Conservation (phyloP, 441 rosid genomes). For the Hura crepitans region DNA sequence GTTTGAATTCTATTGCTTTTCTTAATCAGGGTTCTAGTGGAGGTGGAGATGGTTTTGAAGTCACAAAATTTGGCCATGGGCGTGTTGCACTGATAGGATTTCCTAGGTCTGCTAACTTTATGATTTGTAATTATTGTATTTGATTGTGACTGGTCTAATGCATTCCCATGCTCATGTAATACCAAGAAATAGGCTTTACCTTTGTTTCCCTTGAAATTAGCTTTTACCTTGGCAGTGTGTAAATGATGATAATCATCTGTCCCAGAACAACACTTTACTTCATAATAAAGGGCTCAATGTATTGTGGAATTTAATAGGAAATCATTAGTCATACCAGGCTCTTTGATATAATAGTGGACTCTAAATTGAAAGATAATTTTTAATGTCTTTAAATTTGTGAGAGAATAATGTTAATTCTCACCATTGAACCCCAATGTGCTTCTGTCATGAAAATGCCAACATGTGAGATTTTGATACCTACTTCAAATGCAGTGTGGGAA, state of each 20-base stretch:
- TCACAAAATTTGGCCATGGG: constrained; percentile 96
- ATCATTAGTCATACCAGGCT: no score
- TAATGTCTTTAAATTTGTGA: no score
- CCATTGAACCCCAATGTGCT: not conserved
- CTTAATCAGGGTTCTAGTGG: constrained; percentile 84
- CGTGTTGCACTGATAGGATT: constrained; percentile 98
- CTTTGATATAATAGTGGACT: not conserved
- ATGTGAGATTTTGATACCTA: not conserved
- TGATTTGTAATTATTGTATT: not conserved
- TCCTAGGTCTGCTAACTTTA: constrained; percentile 61
- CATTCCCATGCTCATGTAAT: not conserved
- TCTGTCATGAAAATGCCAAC: not conserved
- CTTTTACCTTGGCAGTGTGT: not conserved
- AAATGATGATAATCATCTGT: not conserved
- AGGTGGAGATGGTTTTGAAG: constrained; percentile 98
- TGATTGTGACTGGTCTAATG: not conserved
- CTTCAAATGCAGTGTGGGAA: constrained; percentile 77
- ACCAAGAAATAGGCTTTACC: not conserved
- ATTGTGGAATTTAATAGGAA: not conserved
- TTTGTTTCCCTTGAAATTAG: not conserved
- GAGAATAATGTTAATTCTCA: not conserved
- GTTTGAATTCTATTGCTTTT: constrained; percentile 11
- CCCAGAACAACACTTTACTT: not conserved
- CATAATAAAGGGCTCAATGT: not conserved
- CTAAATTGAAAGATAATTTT: not conserved